Base-by-base conservation (phyloP, 768 basidiomycete genomes). In the Lentinula guzmanii region DNA sequence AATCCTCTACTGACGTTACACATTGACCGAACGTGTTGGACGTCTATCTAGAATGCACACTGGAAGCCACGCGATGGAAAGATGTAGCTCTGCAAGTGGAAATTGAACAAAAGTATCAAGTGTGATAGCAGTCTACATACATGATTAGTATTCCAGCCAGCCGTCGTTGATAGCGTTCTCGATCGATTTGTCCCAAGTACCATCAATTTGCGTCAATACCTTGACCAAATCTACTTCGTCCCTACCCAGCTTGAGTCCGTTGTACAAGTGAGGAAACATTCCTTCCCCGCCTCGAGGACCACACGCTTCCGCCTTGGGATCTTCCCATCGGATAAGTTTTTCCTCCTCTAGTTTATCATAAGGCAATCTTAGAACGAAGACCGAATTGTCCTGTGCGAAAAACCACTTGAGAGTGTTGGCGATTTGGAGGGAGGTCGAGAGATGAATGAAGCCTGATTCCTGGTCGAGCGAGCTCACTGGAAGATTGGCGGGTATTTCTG, bases 191-290 rank as follows among this genome's bases (percentile, higher is more conserved):
- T 72, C 69, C 79, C 81, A 82, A 16, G 52, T 51, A 0, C 60
- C 67, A 13, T 64, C 69, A 7, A 64, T 67, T 41, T 64, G 71
- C 58, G 71, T 65, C 64, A 72, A 66, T 34, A 64, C 63, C 31
- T 60, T 61, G 43, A 81, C 72, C 42, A 75, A 74, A 51, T 83
- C 78, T 2, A 85, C 70, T 65, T 84, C 79, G 0, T 67, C 69
- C 16, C 66, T 74, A 13, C 82, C 83, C 21, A 86, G 63, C 52
- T 65, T 71, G 13, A 77, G 61, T 5, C 71, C 74, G 54, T 82
- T 84, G 60, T 84, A 83, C 31, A 86, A 58, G 64, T 86, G 85
- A 1, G 84, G 83, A 61, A 83, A 86, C 58, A 80, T 56, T 3
- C 78, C 76, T 60, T 82, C 76, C 24, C 70, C 77, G 3, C 78